phyloP scores from a whole-genome alignment of 371 early-diverging fungal species.

The Apophysomyces variabilis region DNA sequence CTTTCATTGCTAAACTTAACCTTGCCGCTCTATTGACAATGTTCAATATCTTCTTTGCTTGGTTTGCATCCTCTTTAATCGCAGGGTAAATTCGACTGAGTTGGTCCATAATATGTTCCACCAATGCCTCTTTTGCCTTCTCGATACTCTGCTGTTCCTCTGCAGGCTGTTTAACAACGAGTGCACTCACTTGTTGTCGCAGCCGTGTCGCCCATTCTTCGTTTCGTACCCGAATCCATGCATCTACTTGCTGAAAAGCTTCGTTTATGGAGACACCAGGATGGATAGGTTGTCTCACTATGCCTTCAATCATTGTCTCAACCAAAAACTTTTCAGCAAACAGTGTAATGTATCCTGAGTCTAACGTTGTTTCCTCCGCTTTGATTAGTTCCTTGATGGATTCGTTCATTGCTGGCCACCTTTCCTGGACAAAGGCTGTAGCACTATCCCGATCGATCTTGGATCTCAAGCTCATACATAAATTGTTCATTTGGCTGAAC shows the following conservation, averaged over 20 bases:
- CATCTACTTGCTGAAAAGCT: constrained; percentile 32
- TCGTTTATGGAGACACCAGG: constrained; percentile 39
- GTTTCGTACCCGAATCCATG: constrained; percentile 36
- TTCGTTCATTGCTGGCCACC: constrained; percentile 27
- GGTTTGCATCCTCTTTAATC: neutral
- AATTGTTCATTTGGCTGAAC: constrained; percentile 22
- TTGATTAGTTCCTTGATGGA: constrained; percentile 4
- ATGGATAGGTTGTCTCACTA: constrained; percentile 33
- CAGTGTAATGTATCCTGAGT: constrained; percentile 19
- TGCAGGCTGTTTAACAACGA: constrained; percentile 34
- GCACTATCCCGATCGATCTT: constrained; percentile 42
- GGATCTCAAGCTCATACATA: constrained; percentile 40
- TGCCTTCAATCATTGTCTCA: constrained; percentile 23
- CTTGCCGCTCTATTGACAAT: constrained; percentile 27
- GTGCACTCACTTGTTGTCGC: constrained; percentile 38
- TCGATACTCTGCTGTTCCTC: constrained; percentile 21
- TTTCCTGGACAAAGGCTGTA: constrained; percentile 21
- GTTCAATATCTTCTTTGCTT: neutral
- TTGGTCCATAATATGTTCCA: constrained; percentile 15
- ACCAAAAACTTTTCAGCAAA: constrained; percentile 33
- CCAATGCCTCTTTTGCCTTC: constrained; percentile 23
- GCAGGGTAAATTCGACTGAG: constrained; percentile 16
- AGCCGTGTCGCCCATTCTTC: constrained; percentile 40
- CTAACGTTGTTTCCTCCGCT: constrained; percentile 8
- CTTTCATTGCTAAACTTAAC: constrained; percentile 36